Conservation (phyloP, 179 eudicot genomes). For the Vitellaria paradoxa region DNA sequence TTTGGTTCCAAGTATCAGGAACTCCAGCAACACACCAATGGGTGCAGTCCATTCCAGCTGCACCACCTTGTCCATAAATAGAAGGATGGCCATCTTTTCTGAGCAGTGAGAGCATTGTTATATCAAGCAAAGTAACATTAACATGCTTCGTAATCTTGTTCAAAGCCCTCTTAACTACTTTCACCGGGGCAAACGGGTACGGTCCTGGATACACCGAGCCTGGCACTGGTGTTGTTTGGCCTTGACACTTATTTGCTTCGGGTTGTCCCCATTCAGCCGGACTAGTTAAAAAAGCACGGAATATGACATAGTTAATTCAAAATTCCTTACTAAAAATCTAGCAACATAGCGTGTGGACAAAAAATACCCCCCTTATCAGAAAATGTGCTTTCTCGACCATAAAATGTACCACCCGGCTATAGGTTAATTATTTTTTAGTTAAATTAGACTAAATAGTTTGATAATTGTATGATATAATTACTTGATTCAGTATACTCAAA, state of each 20-base stretch:
- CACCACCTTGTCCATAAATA: neutral
- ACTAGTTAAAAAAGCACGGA: neutral
- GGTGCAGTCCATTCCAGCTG: slow-evolving; percentile 9
- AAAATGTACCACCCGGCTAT: too few relatives aligned
- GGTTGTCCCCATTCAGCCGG: slow-evolving; percentile 11
- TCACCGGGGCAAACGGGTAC: neutral
- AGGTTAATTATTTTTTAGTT: too few relatives aligned
- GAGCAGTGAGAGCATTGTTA: slow-evolving; percentile 2
- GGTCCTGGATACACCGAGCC: slow-evolving; percentile 1
- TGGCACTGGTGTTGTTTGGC: neutral
- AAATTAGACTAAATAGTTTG: too few relatives aligned
- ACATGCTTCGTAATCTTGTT: neutral
- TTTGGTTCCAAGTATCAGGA: slow-evolving; percentile 23
- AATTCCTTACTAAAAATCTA: neutral
- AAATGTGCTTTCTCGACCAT: too few relatives aligned
- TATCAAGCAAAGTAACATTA: slow-evolving; percentile 12
- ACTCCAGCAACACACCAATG: slow-evolving; percentile 21
- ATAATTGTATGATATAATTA: too few relatives aligned
- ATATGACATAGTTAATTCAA: too few relatives aligned
- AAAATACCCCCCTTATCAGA: too few relatives aligned
- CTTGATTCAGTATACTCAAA: too few relatives aligned
- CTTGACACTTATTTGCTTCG: neutral
- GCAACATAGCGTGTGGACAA: too few relatives aligned
- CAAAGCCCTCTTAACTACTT: neutral
- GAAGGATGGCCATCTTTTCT: slow-evolving; percentile 21